These are phyloP conservation scores for Juglanconis oblonga DNA, from an alignment of 2,329 filamentous ascomycete genomes.

Conservation along the genomic window DNA sequence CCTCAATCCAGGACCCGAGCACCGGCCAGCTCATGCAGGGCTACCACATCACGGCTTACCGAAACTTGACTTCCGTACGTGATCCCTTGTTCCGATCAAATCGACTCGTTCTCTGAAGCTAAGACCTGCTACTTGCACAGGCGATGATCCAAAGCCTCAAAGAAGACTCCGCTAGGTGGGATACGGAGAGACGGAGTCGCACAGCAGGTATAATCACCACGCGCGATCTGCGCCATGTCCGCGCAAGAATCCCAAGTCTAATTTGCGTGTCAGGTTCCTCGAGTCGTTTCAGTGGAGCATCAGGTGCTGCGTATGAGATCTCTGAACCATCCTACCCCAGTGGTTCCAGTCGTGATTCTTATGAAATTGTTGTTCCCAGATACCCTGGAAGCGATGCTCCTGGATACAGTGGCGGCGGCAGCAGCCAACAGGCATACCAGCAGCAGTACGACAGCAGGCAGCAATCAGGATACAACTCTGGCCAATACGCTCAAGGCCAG, in stretches of 20 bases:
- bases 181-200: slow-evolving; percentile 57
- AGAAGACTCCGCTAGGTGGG: slow-evolving; percentile 60
- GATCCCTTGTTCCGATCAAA: background rate
- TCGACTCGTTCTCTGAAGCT: background rate
- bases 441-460: slow-evolving; percentile 26
- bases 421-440: slow-evolving; percentile 17
- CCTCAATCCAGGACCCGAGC: slow-evolving; percentile 39
- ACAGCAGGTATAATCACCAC: slow-evolving; percentile 57
- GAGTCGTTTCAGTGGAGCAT: slow-evolving; percentile 26
- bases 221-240: slow-evolving; percentile 45
- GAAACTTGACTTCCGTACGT: slow-evolving; percentile 74
- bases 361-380: slow-evolving; percentile 39
- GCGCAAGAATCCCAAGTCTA: slow-evolving; percentile 50
- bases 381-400: slow-evolving; percentile 50
- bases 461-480: slow-evolving; percentile 21
- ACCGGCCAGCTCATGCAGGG: slow-evolving; percentile 62
- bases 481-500: slow-evolving; percentile 15
- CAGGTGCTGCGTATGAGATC: slow-evolving; percentile 23
- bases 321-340: slow-evolving; percentile 10
- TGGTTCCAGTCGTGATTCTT: slow-evolving; percentile 19
- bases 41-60: slow-evolving; percentile 76
- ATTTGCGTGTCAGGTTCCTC: slow-evolving; percentile 56
- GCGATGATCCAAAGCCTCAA: slow-evolving; percentile 64
- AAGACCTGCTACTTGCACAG: slow-evolving; percentile 30
- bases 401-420: slow-evolving; percentile 40